Evolutionary conservation across 257 asterid species (phyloP).

Genomic region (Gentiana macrophylla): DNA sequence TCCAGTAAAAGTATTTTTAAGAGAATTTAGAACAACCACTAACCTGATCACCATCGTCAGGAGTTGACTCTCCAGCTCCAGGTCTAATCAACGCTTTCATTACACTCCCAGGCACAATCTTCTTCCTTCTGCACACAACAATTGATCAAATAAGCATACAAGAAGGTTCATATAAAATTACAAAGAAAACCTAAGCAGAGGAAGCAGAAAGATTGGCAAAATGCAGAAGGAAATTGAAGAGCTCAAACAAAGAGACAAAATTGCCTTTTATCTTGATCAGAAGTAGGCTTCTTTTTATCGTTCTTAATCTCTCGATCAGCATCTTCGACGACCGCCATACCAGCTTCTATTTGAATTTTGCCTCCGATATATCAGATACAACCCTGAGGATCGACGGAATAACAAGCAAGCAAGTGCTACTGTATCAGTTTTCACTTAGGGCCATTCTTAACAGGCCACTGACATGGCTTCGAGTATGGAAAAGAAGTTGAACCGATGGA

Average conservation of each 20-base stretch:
- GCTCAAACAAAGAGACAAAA: background rate
- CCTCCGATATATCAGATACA: no score
- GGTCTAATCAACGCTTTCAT: constrained; percentile 94
- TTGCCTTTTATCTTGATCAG: constrained; percentile 80
- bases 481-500: background rate
- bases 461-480: background rate
- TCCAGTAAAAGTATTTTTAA: background rate
- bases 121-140: constrained; percentile 47
- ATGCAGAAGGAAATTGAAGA: background rate
- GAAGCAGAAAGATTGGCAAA: background rate
- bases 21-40: background rate
- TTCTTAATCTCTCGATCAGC: constrained; percentile 28
- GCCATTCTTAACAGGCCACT: no score
- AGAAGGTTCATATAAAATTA: background rate
- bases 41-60: constrained; percentile 91
- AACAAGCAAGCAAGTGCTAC: no score
- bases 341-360: background rate
- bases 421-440: no score
- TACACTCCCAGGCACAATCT: constrained; percentile 83
- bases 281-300: constrained; percentile 42
- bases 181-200: no score
- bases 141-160: constrained; percentile 6
- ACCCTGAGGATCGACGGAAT: no score
- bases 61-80: constrained; percentile 68
- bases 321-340: constrained; percentile 58